Base-by-base conservation (phyloP, 768 basidiomycete species). In the Trametes cubensis region DNA sequence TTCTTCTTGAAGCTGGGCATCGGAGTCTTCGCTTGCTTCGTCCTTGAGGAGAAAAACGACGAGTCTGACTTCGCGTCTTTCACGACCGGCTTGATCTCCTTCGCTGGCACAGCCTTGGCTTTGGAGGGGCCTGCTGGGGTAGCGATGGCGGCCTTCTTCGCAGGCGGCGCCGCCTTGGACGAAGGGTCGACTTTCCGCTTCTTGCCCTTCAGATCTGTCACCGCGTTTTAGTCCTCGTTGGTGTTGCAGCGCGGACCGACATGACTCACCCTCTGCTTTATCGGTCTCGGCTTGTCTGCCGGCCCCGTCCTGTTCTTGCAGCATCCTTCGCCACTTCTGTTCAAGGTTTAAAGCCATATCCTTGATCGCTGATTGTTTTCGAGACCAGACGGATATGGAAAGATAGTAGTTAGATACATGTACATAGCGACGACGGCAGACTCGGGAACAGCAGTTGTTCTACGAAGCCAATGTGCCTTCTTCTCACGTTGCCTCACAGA, bases 331-430 rank as follows among this genome's bases (percentile, higher is more conserved):
- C 92, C 92, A 94, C 79, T 86, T 86, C 70, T 85, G 85, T 77
- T 92, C 90, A 79, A 94, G 80, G 79, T 91, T 92, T 73, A 84
- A 85, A 69, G 92, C 92, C 89, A 94, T 91, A 79, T 94, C 92
- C 87, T 92, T 90, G 88, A 92, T 84, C 78, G 92, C 92, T 94
- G 81, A 74, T 75, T 49, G 56, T 58, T 53, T 64, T 42, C 60
- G 48, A 44, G 20, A 47, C 39, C 26, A 75, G 76, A 75, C 70
- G 74, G 73, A 79, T 77, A 77, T 75, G 75, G 72, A 76, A 74
- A 69, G 60, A 71, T 76, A 70, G 70, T 75, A 71, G 88, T 91
- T 86, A 91, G 88, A 89, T 87, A 88, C 81, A 85, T 78, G 61
- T 61, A 58, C 30, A 38, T 55, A 48, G 51, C 41, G 45, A 61